phyloP scores from a whole-genome alignment of 2,329 filamentous ascomycete genomes.

The Fusarium musae region DNA sequence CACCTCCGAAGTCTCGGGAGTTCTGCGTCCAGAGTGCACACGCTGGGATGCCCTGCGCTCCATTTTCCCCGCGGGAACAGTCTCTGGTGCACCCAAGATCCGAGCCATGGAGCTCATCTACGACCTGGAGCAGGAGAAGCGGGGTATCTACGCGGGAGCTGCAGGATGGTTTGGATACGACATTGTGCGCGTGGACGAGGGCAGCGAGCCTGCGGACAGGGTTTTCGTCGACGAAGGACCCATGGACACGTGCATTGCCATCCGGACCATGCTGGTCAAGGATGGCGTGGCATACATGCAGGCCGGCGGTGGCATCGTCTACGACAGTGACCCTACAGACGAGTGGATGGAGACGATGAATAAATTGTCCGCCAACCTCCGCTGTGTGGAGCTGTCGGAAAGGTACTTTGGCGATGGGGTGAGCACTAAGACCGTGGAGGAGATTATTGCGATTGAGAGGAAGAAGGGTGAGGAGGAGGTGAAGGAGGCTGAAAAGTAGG shows the following conservation, averaged over 20 bases:
- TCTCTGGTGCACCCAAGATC: constrained; percentile 95
- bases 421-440: constrained; percentile 42
- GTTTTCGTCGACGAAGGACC: constrained; percentile 72
- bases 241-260: constrained; percentile 86
- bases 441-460: constrained; percentile 44
- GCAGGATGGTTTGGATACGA: constrained; percentile 97
- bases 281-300: constrained; percentile 93
- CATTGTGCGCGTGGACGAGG: constrained; percentile 71
- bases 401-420: constrained; percentile 42
- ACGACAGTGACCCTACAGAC: constrained; percentile 91
- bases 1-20: constrained; percentile 92
- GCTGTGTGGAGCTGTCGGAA: constrained; percentile 44
- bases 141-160: constrained; percentile 93
- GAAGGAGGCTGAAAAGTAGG: constrained; percentile 26
- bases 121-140: constrained; percentile 92
- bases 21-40: constrained; percentile 84
- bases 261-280: constrained; percentile 95
- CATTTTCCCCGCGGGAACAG: constrained; percentile 97
- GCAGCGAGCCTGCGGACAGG: constrained; percentile 49
- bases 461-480: constrained; percentile 44
- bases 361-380: constrained; percentile 74
- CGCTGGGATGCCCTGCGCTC: constrained; percentile 95
- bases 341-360: constrained; percentile 96
- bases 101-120: constrained; percentile 97
- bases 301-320: constrained; percentile 89